Evolutionary conservation across 1,284 basidiomycete species (phyloP), one percentile per base, ranked within the genome.

Genomic region (Golubevia pallescens): DNA sequence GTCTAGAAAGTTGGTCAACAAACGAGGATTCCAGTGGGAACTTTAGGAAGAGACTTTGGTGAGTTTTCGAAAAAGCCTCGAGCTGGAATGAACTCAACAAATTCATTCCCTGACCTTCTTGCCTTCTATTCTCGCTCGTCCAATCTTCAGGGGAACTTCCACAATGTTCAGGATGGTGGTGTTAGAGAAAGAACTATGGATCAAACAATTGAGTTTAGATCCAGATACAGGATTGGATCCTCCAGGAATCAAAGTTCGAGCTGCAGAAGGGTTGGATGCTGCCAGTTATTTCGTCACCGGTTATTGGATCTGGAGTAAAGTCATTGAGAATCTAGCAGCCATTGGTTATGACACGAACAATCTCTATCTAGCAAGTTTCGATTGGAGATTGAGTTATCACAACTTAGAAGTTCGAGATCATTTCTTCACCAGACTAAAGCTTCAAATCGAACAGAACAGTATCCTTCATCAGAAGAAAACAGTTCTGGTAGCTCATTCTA

Each of bases 221-320:
- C 92, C 93, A 0, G 73, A 77, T 19, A 97, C 95, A 0, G 97
- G 96, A 0, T 88, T 99, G 3, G 96, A 99, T 81, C 93, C 94
- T 0, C 90, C 91, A 0, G 93, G 91, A n/a, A 91, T 91, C 67
- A 96, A 94, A 85, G 91, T 98, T 57, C 89, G 96, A 42, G 93
- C 95, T 7, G 94, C 93, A 0, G 93, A 98, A 86, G 95, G 89
- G 0, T 71, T 85, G 51, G 81, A 85, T 58, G 93, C 93, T 1
- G 93, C 94, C 4, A 93, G 92, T 73, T 93, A 90, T 78, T 97
- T 98, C 81, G 92, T 97, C 16, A 74, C 80, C 71, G 87, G 94
- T 2, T 97, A 94, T 85, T 97, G 95, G 95, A 91, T 97, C 70
- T 97, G 95, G 94, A 92, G 90, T 92, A 2, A 95, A 95, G 86